Base-by-base conservation (phyloP, 768 basidiomycete genomes). In the Auricularia sp. region DNA sequence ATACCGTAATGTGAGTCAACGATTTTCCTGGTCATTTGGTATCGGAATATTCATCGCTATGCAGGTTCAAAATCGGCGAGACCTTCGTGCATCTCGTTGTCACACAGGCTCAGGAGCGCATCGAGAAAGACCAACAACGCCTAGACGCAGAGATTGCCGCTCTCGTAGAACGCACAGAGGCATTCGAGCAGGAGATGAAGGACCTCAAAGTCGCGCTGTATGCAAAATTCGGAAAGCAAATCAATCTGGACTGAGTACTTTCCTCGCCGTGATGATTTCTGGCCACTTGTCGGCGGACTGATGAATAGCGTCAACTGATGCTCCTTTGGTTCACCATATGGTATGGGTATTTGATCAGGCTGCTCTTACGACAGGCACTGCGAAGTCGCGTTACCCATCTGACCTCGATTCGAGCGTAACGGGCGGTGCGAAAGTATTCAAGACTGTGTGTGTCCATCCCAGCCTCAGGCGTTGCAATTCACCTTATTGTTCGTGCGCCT, bases 151-250 rank as follows among this genome's bases (percentile, higher is more conserved):
- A 84, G 69, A 80, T 93, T 36, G 75, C 79, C 1, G 73, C 72
- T 12, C 72, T 90, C 0, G 73, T 82, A 7, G 71, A 72, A 8
- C 78, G 80, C 42, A 83, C 84, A 18, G 84, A 86, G 62, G 81
- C 85, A 21, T 90, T 87, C 71, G 87, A 91, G 69, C 79, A 74
- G 36, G 78, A 84, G 69, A 92, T 93, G 91, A 88, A 89, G 71
- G 83, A 83, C 62, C 83, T 93, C 54, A 94, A 94, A 72, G 81
- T 88, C 51, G 72, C 79, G 0, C 72, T 94, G 63, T 97, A 97
- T 71, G 91, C 90, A 34, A 95, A 94, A 75, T 98, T 98, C 72
- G 94, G 94, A 21, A 84, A 82, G 51, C 89, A 93, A 44, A 96
- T 96, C 75, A 97, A 97, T 74, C 83, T 97, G 58, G 93, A 96